phyloP scores from a whole-genome alignment of 805 yeast genomes.

The Saccharomycopsis schoenii region DNA sequence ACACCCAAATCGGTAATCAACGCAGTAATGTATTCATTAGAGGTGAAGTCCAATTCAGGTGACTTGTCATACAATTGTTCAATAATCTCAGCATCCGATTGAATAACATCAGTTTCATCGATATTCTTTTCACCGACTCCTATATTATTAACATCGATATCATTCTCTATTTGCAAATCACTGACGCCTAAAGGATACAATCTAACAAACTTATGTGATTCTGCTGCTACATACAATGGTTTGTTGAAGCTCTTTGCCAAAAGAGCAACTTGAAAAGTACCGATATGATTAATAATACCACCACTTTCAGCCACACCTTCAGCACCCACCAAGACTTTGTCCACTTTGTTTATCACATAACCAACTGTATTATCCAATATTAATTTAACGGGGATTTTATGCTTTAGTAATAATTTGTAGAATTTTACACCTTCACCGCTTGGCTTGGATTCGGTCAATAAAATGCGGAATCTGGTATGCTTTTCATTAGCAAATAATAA shows the following conservation, averaged over 20 bases:
- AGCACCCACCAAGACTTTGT: slow-evolving; percentile 93
- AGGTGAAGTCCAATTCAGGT: slow-evolving; percentile 83
- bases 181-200: slow-evolving; percentile 90
- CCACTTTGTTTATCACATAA: slow-evolving; percentile 79
- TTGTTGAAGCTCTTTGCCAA: slow-evolving; percentile 83
- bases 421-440: slow-evolving; percentile 53
- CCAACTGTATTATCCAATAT: slow-evolving; percentile 94
- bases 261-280: slow-evolving; percentile 91
- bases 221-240: slow-evolving; percentile 91
- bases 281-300: slow-evolving; percentile 91
- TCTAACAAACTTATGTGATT: slow-evolving; percentile 92
- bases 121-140: slow-evolving; percentile 18
- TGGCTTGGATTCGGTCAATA: slow-evolving; percentile 90
- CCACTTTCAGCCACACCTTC: slow-evolving; percentile 99
- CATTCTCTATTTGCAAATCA: slow-evolving; percentile 62
- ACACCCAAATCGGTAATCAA: slow-evolving; percentile 94
- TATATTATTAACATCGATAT: slow-evolving; percentile 32
- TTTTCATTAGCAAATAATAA: slow-evolving; percentile 68
- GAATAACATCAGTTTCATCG: slow-evolving; percentile 16
- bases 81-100: slow-evolving; percentile 23
- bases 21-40: slow-evolving; percentile 92
- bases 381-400: slow-evolving; percentile 77
- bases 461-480: slow-evolving; percentile 69
- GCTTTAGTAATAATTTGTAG: slow-evolving; percentile 55
- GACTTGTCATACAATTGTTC: slow-evolving; percentile 26